Percentiles rank a stretch among this genome's conserved stretches.
phyloP scores from a whole-genome alignment of 306 rosid genomes.

The Nissolia schottii region DNA sequence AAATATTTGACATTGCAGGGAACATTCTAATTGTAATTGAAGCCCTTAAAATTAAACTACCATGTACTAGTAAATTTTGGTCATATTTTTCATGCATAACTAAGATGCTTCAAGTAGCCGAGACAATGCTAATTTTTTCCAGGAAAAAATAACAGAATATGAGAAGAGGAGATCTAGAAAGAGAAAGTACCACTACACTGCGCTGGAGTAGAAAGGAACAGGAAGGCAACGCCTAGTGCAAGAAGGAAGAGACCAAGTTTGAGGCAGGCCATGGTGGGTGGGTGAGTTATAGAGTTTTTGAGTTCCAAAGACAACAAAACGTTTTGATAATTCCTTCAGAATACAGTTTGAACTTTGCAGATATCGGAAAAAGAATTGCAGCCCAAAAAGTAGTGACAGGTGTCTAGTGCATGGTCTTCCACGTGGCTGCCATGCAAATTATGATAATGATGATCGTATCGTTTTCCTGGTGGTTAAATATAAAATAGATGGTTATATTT shows the following conservation, averaged over 20 bases:
- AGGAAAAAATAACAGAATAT: background rate
- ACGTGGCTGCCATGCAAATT: constrained; percentile 65
- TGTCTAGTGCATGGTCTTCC: constrained; percentile 14
- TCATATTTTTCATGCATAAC: background rate
- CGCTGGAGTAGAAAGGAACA: constrained; percentile 22
- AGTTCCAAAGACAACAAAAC: background rate
- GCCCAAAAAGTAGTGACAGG: constrained; percentile 22
- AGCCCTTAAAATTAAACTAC: background rate
- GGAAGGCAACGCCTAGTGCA: background rate
- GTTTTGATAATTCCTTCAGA: background rate
- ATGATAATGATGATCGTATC: no score
- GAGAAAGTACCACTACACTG: constrained; percentile 19
- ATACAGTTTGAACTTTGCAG: background rate
- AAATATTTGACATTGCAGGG: background rate
- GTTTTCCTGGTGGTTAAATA: no score
- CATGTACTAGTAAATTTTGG: background rate
- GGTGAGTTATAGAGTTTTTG: background rate
- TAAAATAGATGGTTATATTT: no score
- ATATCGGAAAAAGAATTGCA: background rate
- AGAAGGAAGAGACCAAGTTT: constrained; percentile 23
- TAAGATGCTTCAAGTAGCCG: background rate
- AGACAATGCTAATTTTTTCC: background rate
- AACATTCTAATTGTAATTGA: background rate
- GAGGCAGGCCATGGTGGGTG: constrained; percentile 30
- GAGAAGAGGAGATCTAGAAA: background rate